Base-by-base conservation (phyloP, 805 yeast genomes). In the Candida saitoana region DNA sequence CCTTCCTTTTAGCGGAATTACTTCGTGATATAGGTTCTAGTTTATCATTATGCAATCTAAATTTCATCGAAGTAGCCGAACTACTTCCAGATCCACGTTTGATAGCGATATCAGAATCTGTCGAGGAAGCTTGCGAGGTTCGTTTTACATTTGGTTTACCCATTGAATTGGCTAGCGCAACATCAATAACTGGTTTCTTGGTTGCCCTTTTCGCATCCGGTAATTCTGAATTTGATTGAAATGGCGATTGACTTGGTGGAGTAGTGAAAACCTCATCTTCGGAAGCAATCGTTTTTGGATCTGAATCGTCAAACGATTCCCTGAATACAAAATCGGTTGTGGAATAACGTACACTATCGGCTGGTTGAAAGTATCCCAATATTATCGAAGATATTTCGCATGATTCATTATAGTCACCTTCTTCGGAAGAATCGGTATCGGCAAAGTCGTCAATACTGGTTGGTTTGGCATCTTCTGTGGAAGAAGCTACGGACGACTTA, bases 401-500 rank as follows among this genome's bases (percentile, higher is more conserved):
- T 11, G 24, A 24, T n/a, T 45, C 53, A 30, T 48, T 52, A 15
- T 40, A 35, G 14, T 29, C 38, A n/a, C 50, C 46, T 37, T 36
- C 38, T 24, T 36, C 38, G 8, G 38, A 36, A 3, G 47, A 42
- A 29, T 46, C 49, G 5, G 71, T 59, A 47, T 69, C 74, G 14
- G 73, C 73, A 49, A 69, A 66, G 34, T 67, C 73, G 8, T 57
- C 62, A 18, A 63, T 41, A 4, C 52, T 50, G 24, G 57, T 44
- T 19, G 50, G 56, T 34, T 49, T 49, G 16, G 11, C 32, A 3
- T 49, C 43, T 6, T 51, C 46, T 27, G 25, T 38, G 9, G 49
- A 46, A 4, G 39, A 39, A n/a, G n/a, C n/a, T 6, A 41, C 38
- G 7, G 63, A 53, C 4, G 62, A 45, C 31, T 48, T 48, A 5